A percentile compares a stretch with the other conserved stretches of the same genome.
Conservation (phyloP, 169 alveolate genomes). For the Eimeria brunetti region DNA sequence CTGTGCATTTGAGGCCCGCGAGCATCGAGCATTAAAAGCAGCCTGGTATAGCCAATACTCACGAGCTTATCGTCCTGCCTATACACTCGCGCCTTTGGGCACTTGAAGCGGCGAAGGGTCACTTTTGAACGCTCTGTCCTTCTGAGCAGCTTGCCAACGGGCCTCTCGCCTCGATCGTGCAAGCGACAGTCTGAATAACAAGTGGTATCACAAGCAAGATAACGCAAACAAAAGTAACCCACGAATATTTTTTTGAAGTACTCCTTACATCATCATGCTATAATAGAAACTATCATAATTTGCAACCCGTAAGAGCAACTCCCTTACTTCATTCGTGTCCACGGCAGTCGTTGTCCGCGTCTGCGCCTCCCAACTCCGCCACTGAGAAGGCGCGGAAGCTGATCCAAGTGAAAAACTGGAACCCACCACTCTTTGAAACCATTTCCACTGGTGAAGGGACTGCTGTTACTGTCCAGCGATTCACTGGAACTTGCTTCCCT, state of each 20-base stretch:
- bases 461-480: not conserved
- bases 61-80: not conserved
- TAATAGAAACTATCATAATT: too few relatives aligned
- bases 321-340: slow-evolving; percentile 57
- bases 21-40: not conserved
- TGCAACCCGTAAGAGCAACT: not conserved
- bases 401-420: slow-evolving; percentile 57
- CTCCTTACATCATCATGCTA: not conserved
- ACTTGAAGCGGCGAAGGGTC: slow-evolving; percentile 8
- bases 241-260: not conserved
- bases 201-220: not conserved
- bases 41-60: not conserved
- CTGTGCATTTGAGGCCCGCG: not conserved
- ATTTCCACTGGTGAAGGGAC: not conserved
- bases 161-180: slow-evolving; percentile 36
- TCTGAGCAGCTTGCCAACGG: slow-evolving; percentile 8
- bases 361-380: slow-evolving; percentile 60
- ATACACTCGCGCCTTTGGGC: not conserved
- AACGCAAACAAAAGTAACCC: not conserved
- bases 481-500: not conserved
- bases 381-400: slow-evolving; percentile 63
- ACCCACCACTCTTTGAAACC: slow-evolving; percentile 29
- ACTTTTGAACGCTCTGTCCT: not conserved
- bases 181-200: slow-evolving; percentile 41
- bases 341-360: slow-evolving; percentile 23